These are phyloP conservation scores for Talaromyces sp. DNA, from an alignment of 2,329 filamentous ascomycete genomes.

Conservation along the genomic window DNA sequence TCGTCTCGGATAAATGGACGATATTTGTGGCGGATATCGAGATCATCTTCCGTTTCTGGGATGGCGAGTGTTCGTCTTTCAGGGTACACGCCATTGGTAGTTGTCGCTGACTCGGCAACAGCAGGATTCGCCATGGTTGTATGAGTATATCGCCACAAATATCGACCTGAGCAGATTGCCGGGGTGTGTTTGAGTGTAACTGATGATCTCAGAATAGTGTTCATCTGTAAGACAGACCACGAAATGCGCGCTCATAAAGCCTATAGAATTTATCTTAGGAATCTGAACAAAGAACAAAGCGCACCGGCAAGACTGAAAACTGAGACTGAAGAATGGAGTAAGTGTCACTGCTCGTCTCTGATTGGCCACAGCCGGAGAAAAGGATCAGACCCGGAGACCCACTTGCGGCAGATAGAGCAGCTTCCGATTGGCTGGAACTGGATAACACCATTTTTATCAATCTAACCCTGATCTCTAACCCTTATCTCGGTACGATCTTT, in stretches of 20 bases:
- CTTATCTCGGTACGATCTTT: neutral
- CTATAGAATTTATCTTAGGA: no score
- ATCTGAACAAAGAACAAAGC: neutral
- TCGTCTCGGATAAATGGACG: constrained; percentile 57
- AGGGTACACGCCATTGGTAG: neutral
- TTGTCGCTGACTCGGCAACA: neutral
- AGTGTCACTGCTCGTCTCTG: neutral
- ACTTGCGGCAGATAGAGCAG: neutral
- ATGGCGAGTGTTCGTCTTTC: constrained; percentile 46
- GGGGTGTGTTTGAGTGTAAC: neutral
- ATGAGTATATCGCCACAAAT: neutral
- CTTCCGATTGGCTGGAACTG: neutral
- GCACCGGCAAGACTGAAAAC: neutral
- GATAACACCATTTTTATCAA: neutral
- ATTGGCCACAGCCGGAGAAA: neutral
- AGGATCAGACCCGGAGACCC: neutral
- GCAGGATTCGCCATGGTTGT: neutral
- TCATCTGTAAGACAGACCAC: neutral
- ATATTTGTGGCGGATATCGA: constrained; percentile 49
- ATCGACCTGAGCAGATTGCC: neutral
- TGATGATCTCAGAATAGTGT: neutral
- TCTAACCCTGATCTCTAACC: neutral
- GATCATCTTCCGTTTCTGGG: constrained; percentile 48
- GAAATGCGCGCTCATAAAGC: neutral
- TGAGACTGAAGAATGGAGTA: neutral